phyloP scores from a whole-genome alignment of 2,329 filamentous ascomycete genomes.

The Fusarium sublunatum region DNA sequence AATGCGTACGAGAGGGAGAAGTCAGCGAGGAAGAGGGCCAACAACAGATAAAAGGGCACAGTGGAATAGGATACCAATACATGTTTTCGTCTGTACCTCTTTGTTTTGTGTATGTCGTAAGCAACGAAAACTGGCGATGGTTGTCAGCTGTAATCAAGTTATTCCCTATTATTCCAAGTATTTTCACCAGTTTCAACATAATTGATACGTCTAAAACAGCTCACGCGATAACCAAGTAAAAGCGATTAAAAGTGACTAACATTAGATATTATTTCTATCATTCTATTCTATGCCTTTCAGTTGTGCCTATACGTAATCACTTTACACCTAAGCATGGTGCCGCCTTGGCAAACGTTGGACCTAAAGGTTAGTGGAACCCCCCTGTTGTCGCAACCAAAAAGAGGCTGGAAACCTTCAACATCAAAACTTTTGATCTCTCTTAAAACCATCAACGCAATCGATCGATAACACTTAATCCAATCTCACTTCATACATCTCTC shows the following conservation, averaged over 20 bases:
- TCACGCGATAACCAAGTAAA: no score
- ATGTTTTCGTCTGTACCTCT: slow-evolving; percentile 26
- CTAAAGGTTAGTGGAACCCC: slow-evolving; percentile 24
- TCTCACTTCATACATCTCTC: not conserved
- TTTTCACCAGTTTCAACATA: no score
- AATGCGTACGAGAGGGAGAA: slow-evolving; percentile 93
- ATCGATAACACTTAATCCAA: not conserved
- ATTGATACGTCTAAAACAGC: no score
- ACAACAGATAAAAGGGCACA: slow-evolving; percentile 53
- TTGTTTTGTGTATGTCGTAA: not conserved
- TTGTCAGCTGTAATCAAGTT: no score
- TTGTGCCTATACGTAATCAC: no score
- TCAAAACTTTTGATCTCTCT: not conserved
- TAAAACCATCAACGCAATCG: slow-evolving; percentile 7
- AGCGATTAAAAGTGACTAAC: no score
- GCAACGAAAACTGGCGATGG: no score
- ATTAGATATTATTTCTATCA: no score
- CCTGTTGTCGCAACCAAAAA: not conserved
- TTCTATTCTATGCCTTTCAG: no score
- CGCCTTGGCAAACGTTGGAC: no score
- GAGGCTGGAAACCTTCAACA: slow-evolving; percentile 3
- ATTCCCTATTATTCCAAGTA: no score
- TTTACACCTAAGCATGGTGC: no score
- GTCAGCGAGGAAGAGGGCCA: slow-evolving; percentile 75
- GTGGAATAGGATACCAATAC: slow-evolving; percentile 39